Percentiles rank a stretch among this genome's conserved stretches.
Conservation (phyloP, 345 rosid genomes). For the Camelina neglecta region DNA sequence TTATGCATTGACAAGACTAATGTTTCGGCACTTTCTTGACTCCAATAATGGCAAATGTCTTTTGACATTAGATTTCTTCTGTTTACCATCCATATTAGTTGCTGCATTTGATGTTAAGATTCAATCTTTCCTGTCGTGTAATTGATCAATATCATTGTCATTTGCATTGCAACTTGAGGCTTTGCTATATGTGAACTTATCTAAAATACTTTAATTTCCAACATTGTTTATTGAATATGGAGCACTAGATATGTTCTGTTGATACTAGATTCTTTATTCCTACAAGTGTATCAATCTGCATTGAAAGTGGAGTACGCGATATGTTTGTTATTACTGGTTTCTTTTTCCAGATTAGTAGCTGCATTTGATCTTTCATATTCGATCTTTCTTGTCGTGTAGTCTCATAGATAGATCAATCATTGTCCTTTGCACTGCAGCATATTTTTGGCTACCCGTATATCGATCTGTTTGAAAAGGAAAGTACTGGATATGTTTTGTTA, state of each 20-base stretch:
- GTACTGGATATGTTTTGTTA: neutral
- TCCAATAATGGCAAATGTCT: neutral
- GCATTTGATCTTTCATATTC: slow-evolving; percentile 1
- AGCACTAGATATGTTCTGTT: neutral
- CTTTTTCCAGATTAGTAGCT: slow-evolving; percentile 18
- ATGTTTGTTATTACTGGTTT: neutral
- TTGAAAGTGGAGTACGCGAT: too few relatives aligned
- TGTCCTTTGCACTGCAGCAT: neutral
- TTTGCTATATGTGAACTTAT: neutral
- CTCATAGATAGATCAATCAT: neutral
- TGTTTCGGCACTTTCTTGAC: neutral
- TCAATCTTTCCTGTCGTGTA: slow-evolving; percentile 12
- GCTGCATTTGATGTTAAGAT: slow-evolving; percentile 13
- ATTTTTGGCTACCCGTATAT: slow-evolving; percentile 17
- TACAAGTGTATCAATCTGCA: too few relatives aligned
- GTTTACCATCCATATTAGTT: neutral
- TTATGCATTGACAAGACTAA: slow-evolving; percentile 6
- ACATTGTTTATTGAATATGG: neutral
- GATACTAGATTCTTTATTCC: neutral
- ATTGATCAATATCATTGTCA: neutral
- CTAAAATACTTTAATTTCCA: neutral
- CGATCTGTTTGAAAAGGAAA: neutral
- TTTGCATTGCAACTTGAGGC: neutral
- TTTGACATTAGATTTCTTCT: slow-evolving; percentile 16
- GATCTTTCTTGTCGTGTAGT: slow-evolving; percentile 6